Conservation (phyloP, 2,329 filamentous ascomycete genomes). For the Zopfia rhizophila region DNA sequence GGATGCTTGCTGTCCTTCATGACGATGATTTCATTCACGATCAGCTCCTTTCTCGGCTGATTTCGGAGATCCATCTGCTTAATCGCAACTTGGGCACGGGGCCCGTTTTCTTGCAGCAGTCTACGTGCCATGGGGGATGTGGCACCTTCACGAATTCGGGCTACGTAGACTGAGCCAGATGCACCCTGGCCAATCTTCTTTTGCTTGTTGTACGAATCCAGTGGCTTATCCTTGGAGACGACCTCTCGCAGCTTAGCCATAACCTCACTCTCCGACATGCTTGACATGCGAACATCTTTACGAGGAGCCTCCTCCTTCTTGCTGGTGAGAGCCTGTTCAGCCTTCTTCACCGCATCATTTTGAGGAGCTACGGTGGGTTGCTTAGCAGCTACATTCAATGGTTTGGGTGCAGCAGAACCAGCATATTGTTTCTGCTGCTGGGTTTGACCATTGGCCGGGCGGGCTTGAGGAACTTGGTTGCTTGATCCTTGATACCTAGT, state of each 20-base stretch:
- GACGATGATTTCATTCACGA: slow-evolving; percentile 99
- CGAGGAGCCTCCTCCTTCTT: slow-evolving; percentile 80
- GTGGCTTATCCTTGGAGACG: slow-evolving; percentile 94
- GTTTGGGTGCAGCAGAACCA: slow-evolving; percentile 62
- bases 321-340: slow-evolving; percentile 83
- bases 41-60: slow-evolving; percentile 96
- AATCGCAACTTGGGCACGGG: slow-evolving; percentile 91
- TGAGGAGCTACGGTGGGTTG: slow-evolving; percentile 61
- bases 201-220: slow-evolving; percentile 97
- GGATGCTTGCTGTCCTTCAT: slow-evolving; percentile 99
- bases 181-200: slow-evolving; percentile 99
- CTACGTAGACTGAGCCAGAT: slow-evolving; percentile 97
- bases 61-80: slow-evolving; percentile 99
- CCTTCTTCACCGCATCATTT: slow-evolving; percentile 82
- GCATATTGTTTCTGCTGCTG: slow-evolving; percentile 47
- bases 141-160: slow-evolving; percentile 89
- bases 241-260: slow-evolving; percentile 96
- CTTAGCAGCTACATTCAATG: slow-evolving; percentile 63
- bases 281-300: slow-evolving; percentile 97
- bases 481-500: slow-evolving; percentile 46
- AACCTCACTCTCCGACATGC: slow-evolving; percentile 96
- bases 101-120: slow-evolving; percentile 80
- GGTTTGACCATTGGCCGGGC: slow-evolving; percentile 56
- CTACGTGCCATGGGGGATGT: slow-evolving; percentile 82
- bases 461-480: slow-evolving; percentile 53